A percentile compares a stretch with the other conserved stretches of the same genome.
These are phyloP conservation scores for Lactarius sp. DNA, from an alignment of 768 basidiomycete genomes.

Conservation along the genomic window DNA sequence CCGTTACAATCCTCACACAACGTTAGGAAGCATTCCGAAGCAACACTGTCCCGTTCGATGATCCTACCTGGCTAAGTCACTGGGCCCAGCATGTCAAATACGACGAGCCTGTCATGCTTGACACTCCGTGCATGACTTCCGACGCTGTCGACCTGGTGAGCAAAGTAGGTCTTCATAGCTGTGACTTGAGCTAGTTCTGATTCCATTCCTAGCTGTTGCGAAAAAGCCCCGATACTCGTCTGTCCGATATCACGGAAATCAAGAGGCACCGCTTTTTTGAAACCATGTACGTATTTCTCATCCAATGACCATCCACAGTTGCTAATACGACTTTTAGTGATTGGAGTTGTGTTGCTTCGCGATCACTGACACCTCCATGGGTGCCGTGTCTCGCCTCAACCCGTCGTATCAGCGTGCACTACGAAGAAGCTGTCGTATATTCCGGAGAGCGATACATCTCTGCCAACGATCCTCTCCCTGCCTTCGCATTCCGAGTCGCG, in stretches of 20 bases:
- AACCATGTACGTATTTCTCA: neutral
- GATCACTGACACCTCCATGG: conserved; percentile 16
- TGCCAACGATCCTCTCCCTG: conserved; percentile 5
- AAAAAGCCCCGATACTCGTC: conserved; percentile 1
- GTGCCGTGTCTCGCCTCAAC: conserved; percentile 10
- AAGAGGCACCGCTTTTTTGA: conserved; percentile 13
- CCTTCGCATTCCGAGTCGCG: conserved; percentile 2
- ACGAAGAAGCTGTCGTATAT: neutral
- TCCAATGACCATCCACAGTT: neutral
- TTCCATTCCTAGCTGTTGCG: neutral
- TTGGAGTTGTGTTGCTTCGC: conserved; percentile 11
- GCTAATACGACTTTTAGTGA: conserved; percentile 4
- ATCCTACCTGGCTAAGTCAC: conserved; percentile 13
- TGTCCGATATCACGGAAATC: conserved; percentile 4
- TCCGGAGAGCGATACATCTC: conserved; percentile 2
- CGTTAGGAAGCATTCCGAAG: conserved; percentile 12
- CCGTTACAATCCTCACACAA: neutral
- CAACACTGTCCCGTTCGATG: neutral
- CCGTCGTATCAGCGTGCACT: neutral
- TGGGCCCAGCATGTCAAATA: neutral
- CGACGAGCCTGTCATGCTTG: conserved; percentile 5
- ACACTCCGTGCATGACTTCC: conserved; percentile 7
- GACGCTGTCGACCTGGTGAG: conserved; percentile 13
- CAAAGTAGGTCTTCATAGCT: neutral
- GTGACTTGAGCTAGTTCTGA: neutral